Conservation (phyloP, 768 basidiomycete species). For the Termitomyces sp. region DNA sequence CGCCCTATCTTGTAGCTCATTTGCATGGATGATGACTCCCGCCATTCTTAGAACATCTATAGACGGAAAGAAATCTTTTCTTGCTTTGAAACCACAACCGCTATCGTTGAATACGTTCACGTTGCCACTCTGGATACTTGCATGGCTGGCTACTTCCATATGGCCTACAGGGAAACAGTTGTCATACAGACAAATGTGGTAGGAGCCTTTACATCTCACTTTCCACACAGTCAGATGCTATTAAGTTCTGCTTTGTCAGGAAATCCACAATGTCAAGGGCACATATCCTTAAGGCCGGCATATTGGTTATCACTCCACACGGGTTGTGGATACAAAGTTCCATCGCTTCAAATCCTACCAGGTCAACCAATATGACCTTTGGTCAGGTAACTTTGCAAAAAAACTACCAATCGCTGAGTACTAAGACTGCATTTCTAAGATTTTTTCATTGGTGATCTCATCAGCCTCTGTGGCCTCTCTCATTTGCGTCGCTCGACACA, state of each 20-base stretch:
- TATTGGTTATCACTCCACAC: constrained; percentile 5
- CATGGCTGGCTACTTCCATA: constrained; percentile 7
- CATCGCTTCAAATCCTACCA: neutral
- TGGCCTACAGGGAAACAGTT: neutral
- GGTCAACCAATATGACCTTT: constrained; percentile 4
- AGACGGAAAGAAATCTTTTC: neutral
- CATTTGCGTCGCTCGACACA: neutral
- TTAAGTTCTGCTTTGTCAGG: neutral
- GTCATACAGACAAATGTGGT: neutral
- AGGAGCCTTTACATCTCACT: neutral
- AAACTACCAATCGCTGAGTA: neutral
- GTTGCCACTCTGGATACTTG: constrained; percentile 4
- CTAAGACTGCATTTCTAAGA: neutral
- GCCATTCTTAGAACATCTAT: neutral
- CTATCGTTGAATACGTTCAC: neutral
- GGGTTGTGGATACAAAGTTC: constrained; percentile 8
- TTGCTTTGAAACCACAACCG: neutral
- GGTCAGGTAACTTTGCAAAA: constrained; percentile 4
- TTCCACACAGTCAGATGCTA: neutral
- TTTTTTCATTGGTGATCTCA: neutral
- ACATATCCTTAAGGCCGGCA: constrained; percentile 4
- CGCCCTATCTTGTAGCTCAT: neutral
- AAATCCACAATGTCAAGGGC: neutral
- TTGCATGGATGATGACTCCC: neutral
- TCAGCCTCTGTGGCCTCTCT: neutral